These are phyloP conservation scores for Psidium guajava DNA, from an alignment of 345 rosid species.

Conservation along the genomic window DNA sequence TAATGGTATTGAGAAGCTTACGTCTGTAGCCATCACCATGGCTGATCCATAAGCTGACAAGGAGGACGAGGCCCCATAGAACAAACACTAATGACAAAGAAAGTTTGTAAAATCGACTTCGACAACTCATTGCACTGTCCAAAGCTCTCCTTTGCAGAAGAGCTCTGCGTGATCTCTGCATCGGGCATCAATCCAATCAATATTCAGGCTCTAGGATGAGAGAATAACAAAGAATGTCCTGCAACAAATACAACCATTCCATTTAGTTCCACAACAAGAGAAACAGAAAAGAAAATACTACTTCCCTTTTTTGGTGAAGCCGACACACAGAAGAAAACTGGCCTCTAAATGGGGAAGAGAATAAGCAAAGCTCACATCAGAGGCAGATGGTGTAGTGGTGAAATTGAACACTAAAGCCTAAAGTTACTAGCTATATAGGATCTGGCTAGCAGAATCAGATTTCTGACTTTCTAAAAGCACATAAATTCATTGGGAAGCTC, in stretches of 20 bases:
- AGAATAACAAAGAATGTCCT: not conserved
- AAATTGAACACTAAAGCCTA: not conserved
- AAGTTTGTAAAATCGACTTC: constrained; percentile 34
- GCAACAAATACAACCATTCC: not conserved
- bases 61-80: constrained; percentile 66
- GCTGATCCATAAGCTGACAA: constrained; percentile 56
- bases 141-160: constrained; percentile 63
- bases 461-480: not conserved
- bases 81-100: constrained; percentile 62
- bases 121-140: constrained; percentile 21
- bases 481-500: not conserved
- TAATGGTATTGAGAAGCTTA: constrained; percentile 4
- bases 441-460: not conserved
- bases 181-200: constrained; percentile 47
- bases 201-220: not conserved
- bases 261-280: not conserved
- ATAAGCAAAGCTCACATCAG: not conserved
- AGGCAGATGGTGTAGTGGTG: not conserved
- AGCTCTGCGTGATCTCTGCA: constrained; percentile 80
- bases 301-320: not conserved
- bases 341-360: not conserved
- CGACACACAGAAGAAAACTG: not conserved
- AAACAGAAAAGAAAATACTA: not conserved
- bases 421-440: not conserved
- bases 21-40: constrained; percentile 50